phyloP scores from a whole-genome alignment of 306 rosid species.

The Casuarina cunninghamiana region DNA sequence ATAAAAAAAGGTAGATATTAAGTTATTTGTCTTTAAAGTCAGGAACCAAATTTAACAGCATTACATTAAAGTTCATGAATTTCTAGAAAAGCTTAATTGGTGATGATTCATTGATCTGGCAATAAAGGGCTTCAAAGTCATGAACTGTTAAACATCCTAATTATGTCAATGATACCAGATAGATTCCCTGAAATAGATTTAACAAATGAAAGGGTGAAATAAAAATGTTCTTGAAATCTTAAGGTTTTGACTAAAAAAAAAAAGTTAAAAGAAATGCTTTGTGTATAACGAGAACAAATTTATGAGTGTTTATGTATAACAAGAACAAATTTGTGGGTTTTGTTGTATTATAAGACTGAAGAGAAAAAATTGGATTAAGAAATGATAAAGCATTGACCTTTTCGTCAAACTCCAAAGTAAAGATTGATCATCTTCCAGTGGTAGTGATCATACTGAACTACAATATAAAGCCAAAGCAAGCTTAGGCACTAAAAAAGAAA shows the following conservation, averaged over 20 bases:
- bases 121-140: conserved; percentile 77
- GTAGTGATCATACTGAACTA: background rate
- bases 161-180: conserved; percentile 77
- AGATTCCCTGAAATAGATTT: conserved; percentile 57
- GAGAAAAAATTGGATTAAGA: background rate
- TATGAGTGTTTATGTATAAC: background rate
- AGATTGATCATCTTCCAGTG: conserved; percentile 24
- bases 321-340: background rate
- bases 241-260: background rate
- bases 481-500: background rate
- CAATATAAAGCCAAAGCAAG: conserved; percentile 12
- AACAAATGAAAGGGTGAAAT: conserved; percentile 16
- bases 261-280: background rate
- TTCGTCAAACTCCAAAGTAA: conserved; percentile 74
- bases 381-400: conserved; percentile 44
- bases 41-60: background rate
- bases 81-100: conserved; percentile 29
- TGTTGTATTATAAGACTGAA: background rate
- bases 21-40: background rate
- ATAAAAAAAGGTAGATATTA: background rate
- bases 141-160: conserved; percentile 79
- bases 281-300: background rate
- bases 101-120: conserved; percentile 40
- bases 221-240: background rate
- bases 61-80: background rate